A percentile compares a stretch with the other conserved stretches of the same genome.
These are phyloP conservation scores for Diaporthe vexans DNA, from an alignment of 2,329 filamentous ascomycete species.

Conservation along the genomic window DNA sequence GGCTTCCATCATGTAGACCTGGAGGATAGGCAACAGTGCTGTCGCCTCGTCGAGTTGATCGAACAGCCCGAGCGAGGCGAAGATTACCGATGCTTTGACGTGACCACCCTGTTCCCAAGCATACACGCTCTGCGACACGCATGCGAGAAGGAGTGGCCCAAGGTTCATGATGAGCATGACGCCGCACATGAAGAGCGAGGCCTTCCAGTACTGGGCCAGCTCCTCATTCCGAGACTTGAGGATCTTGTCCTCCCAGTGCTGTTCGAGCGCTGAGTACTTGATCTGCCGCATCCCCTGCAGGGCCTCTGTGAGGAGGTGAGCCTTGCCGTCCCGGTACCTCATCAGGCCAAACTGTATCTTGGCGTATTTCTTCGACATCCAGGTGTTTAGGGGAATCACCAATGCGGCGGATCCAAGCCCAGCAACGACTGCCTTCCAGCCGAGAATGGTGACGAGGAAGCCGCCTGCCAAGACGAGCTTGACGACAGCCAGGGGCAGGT, in stretches of 20 bases:
- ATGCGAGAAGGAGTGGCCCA: slow-evolving; percentile 52
- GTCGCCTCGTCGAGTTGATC: slow-evolving; percentile 53
- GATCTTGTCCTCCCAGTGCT: slow-evolving; percentile 53
- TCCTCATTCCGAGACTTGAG: slow-evolving; percentile 52
- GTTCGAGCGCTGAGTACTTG: slow-evolving; percentile 54
- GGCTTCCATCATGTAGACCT: slow-evolving; percentile 53
- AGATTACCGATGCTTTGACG: slow-evolving; percentile 53
- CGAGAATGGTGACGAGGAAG: slow-evolving; percentile 50
- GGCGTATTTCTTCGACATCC: slow-evolving; percentile 50
- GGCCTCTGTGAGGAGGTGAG: slow-evolving; percentile 53
- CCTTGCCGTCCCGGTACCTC: slow-evolving; percentile 53
- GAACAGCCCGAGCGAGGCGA: slow-evolving; percentile 53
- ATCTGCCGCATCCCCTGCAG: slow-evolving; percentile 56
- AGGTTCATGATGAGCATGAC: slow-evolving; percentile 50
- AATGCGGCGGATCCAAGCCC: slow-evolving; percentile 48
- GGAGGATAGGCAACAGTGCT: slow-evolving; percentile 50
- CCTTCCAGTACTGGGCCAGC: slow-evolving; percentile 52
- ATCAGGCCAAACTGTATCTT: slow-evolving; percentile 52
- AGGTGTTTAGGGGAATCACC: slow-evolving; percentile 49
- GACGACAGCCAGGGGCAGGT: slow-evolving; percentile 52
- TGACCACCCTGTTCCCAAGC: slow-evolving; percentile 50
- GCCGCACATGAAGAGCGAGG: slow-evolving; percentile 49
- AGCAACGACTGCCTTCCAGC: slow-evolving; percentile 50
- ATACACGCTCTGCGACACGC: slow-evolving; percentile 51
- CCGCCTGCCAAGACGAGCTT: slow-evolving; percentile 51